Evolutionary conservation across 805 yeast genomes (phyloP).

Genomic region (Metschnikowia sp.): DNA sequence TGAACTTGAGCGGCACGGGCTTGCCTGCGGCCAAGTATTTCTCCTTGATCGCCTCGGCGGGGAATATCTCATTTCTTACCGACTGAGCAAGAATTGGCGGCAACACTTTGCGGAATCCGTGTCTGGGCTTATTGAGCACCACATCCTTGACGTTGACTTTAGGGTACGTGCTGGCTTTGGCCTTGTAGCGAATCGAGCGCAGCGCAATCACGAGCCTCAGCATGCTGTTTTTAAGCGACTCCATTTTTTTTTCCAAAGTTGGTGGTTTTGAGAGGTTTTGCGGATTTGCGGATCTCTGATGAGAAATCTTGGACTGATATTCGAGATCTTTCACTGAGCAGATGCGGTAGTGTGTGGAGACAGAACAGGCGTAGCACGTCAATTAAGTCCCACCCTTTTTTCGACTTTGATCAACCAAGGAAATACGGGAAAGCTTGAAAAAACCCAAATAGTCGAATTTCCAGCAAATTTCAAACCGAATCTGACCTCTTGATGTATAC

Average conservation of each 20-base stretch:
- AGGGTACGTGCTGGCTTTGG: slow-evolving; percentile 33
- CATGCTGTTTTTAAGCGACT: slow-evolving; percentile 4
- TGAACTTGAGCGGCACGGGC: slow-evolving; percentile 41
- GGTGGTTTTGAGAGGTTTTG: neutral
- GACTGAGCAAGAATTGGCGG: slow-evolving; percentile 37
- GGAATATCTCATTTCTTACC: slow-evolving; percentile 41
- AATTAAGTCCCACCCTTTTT: too few relatives aligned
- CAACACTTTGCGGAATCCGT: slow-evolving; percentile 38
- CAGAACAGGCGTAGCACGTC: neutral
- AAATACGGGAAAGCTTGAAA: too few relatives aligned
- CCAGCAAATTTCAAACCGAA: too few relatives aligned
- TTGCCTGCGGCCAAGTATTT: slow-evolving; percentile 36
- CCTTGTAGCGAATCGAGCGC: slow-evolving; percentile 29
- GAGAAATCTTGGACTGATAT: neutral
- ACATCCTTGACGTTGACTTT: slow-evolving; percentile 39
- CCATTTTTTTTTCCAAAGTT: neutral
- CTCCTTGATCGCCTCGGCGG: slow-evolving; percentile 32
- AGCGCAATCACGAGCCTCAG: slow-evolving; percentile 8
- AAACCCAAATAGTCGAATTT: too few relatives aligned
- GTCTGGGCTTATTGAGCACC: slow-evolving; percentile 34
- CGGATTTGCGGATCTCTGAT: neutral
- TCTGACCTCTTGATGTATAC: too few relatives aligned
- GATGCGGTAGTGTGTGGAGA: neutral
- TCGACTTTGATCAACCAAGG: too few relatives aligned
- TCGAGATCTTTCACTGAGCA: too few relatives aligned